These are phyloP conservation scores for Exophiala sp. DNA, from an alignment of 2,329 filamentous ascomycete genomes.

Conservation along the genomic window DNA sequence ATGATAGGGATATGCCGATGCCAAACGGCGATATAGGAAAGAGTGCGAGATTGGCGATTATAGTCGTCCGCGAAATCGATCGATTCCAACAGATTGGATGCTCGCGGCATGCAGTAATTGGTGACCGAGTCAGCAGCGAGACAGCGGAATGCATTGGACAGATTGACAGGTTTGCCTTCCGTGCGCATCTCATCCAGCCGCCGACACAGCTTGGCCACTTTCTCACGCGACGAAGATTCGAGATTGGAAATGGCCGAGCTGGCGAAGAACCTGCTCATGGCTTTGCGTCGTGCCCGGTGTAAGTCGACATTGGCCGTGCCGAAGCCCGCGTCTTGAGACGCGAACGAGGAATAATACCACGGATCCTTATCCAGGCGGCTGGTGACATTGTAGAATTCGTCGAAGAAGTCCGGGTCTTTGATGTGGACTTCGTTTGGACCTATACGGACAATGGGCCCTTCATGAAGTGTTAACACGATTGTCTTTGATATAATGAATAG, in stretches of 20 bases:
- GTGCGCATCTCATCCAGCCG: conserved; percentile 21
- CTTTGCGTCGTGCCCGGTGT: conserved; percentile 33
- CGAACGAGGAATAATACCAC: conserved; percentile 27
- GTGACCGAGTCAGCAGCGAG: conserved; percentile 28
- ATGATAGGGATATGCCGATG: conserved; percentile 27
- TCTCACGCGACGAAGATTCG: conserved; percentile 19
- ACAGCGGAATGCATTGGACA: conserved; percentile 26
- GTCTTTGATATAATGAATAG: too few species aligned
- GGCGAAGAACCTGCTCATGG: conserved; percentile 37
- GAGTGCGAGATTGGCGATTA: conserved; percentile 20
- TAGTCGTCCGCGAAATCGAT: conserved; percentile 27
- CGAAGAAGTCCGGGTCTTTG: conserved; percentile 27
- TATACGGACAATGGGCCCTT: conserved; percentile 28
- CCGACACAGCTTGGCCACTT: conserved; percentile 22
- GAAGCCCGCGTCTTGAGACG: conserved; percentile 32
- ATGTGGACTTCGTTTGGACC: conserved; percentile 27
- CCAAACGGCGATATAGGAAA: conserved; percentile 24
- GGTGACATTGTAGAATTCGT: conserved; percentile 24
- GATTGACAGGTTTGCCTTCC: conserved; percentile 20
- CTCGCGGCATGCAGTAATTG: conserved; percentile 25
- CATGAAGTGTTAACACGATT: too few species aligned
- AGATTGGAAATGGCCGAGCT: conserved; percentile 20
- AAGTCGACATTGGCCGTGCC: conserved; percentile 31
- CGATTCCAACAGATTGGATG: conserved; percentile 23
- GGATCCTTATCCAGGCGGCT: conserved; percentile 24